Conservation (phyloP, 306 rosid species). For the Luffa acutangula region DNA sequence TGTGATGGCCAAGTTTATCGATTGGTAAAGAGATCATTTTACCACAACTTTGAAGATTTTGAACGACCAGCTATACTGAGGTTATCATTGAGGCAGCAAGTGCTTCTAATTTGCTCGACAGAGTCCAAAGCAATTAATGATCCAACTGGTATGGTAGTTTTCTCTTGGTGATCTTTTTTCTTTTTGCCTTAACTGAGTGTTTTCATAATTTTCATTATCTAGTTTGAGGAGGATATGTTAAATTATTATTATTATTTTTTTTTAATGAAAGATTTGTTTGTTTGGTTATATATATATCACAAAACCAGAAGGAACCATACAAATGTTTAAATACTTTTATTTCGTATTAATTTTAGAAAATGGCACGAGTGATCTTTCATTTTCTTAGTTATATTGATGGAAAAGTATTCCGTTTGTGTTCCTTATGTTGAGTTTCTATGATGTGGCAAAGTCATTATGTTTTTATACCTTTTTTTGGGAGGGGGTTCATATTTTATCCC, state of each 20-base stretch:
- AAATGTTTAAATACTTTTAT: not conserved
- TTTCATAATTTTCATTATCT: not conserved
- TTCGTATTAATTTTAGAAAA: not conserved
- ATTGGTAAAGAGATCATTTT: constrained; percentile 63
- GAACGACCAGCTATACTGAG: constrained; percentile 63
- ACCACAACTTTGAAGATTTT: constrained; percentile 34
- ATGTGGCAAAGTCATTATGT: not conserved
- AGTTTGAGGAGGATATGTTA: not conserved
- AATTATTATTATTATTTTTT: not conserved
- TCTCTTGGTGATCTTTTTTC: not conserved
- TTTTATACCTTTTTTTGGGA: not conserved
- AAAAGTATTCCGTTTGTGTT: not conserved
- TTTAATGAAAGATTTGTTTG: not conserved
- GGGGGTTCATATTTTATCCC: not conserved
- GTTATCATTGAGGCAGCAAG: constrained; percentile 73
- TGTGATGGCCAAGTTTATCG: constrained; percentile 86
- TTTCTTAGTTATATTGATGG: not conserved
- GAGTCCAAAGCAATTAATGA: constrained; percentile 76
- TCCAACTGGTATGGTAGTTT: constrained; percentile 43
- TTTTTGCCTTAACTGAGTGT: not conserved
- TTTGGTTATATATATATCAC: not conserved
- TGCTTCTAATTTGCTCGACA: constrained; percentile 64
- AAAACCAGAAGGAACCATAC: not conserved
- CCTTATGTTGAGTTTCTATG: not conserved
- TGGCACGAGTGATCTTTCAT: not conserved